phyloP scores from a whole-genome alignment of 331 rosid genomes.

The Saraca asoca region DNA sequence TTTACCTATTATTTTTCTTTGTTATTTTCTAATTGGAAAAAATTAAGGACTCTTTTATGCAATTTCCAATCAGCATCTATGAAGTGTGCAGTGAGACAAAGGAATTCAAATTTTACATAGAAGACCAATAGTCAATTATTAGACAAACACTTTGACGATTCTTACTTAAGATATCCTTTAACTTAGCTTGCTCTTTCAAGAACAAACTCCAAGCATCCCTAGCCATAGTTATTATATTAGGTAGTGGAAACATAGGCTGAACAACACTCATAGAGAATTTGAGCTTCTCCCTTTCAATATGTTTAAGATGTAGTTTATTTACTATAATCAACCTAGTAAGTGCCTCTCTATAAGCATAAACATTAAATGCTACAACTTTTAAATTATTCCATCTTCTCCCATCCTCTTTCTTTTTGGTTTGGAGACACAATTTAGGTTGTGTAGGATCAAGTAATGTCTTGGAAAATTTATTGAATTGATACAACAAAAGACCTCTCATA shows the following conservation, averaged over 20 bases:
- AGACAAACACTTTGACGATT: not conserved
- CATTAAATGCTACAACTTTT: too few relatives aligned
- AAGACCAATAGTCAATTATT: constrained; percentile 1
- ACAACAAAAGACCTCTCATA: too few relatives aligned
- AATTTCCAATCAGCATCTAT: constrained; percentile 27
- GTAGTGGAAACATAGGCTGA: constrained; percentile 1
- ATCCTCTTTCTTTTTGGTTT: too few relatives aligned
- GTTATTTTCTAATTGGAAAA: not conserved
- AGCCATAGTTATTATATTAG: not conserved
- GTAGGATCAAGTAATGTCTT: too few relatives aligned
- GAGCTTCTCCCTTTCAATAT: too few relatives aligned
- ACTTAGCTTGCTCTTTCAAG: not conserved
- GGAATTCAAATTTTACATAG: not conserved
- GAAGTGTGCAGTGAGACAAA: constrained; percentile 17
- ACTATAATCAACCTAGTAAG: too few relatives aligned
- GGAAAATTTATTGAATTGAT: too few relatives aligned
- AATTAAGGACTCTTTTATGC: constrained; percentile 2
- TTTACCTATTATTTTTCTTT: not conserved
- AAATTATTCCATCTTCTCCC: too few relatives aligned
- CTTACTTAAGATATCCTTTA: not conserved
- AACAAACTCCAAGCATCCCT: constrained; percentile 5
- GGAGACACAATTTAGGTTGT: too few relatives aligned
- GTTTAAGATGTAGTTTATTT: too few relatives aligned
- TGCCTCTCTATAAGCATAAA: too few relatives aligned
- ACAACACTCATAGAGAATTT: not conserved